A percentile compares a stretch with the other conserved stretches of the same genome.
Conservation (phyloP, 768 basidiomycete species). For the Hypholoma fasciculare region DNA sequence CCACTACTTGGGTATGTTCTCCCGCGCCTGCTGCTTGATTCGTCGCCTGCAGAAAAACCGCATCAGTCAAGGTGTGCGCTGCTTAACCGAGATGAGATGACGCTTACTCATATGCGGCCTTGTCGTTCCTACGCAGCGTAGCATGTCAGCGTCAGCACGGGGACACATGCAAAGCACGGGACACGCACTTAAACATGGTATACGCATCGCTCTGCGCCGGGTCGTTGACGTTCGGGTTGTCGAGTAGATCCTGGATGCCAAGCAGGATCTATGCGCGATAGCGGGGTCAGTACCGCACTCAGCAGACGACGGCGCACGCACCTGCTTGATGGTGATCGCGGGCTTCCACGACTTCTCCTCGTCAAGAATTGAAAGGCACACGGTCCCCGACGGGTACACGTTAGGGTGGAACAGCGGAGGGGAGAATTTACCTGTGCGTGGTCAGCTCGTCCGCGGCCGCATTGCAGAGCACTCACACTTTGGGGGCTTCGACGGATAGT, state of each 20-base stretch:
- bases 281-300: not conserved
- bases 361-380: slow-evolving; percentile 95
- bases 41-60: slow-evolving; percentile 53
- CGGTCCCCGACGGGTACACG: slow-evolving; percentile 98
- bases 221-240: slow-evolving; percentile 96
- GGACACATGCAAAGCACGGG: not conserved
- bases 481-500: slow-evolving; percentile 93
- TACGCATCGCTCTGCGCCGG: slow-evolving; percentile 99
- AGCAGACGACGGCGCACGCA: slow-evolving; percentile 26
- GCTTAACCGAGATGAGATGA: not conserved
- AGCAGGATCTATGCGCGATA: slow-evolving; percentile 73
- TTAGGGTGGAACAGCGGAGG: slow-evolving; percentile 98
- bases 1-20: slow-evolving; percentile 81
- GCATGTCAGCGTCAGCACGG: not conserved
- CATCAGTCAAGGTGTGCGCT: not conserved
- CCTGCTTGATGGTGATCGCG: slow-evolving; percentile 98
- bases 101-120: slow-evolving; percentile 86
- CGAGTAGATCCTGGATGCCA: slow-evolving; percentile 93
- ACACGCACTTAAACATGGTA: slow-evolving; percentile 93
- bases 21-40: slow-evolving; percentile 84
- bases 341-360: slow-evolving; percentile 99
- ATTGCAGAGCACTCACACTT: slow-evolving; percentile 62
- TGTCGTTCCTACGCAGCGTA: slow-evolving; percentile 74
- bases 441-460: not conserved
- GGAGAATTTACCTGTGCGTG: slow-evolving; percentile 82